These are phyloP conservation scores for Aspergillus ochraceus DNA, from an alignment of 2,329 filamentous ascomycete genomes.

Conservation along the genomic window DNA sequence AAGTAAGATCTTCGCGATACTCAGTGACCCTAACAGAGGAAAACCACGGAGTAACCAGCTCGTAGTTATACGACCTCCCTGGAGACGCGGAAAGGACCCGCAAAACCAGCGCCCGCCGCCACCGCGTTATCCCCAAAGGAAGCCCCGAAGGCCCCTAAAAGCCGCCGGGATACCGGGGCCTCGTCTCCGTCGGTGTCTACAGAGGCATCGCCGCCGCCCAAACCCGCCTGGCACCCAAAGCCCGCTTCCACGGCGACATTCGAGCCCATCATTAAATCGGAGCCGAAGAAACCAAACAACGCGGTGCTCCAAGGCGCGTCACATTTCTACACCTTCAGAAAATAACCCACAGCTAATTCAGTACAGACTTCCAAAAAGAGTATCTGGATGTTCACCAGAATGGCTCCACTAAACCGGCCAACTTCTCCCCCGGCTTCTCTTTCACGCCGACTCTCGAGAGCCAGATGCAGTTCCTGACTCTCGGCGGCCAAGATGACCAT, in stretches of 20 bases:
- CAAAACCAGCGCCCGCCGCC: not conserved
- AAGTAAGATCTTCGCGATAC: not conserved
- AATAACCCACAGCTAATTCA: not conserved
- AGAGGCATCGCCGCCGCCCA: not conserved
- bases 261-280: not conserved
- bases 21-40: not conserved
- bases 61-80: not conserved
- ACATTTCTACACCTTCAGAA: too few species aligned
- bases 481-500: not conserved
- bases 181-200: not conserved
- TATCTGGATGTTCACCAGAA: not conserved
- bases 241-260: not conserved
- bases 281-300: not conserved
- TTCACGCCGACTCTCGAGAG: constrained; percentile 6
- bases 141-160: not conserved
- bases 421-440: not conserved
- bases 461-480: constrained; percentile 11
- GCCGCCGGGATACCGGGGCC: too few species aligned
- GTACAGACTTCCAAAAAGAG: not conserved
- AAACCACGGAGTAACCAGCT: not conserved
- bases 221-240: too few species aligned
- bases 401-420: not conserved
- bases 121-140: not conserved
- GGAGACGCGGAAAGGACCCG: not conserved
- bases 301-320: not conserved